phyloP scores from a whole-genome alignment of 1,284 basidiomycete genomes.

The Heliocybe sulcata region DNA sequence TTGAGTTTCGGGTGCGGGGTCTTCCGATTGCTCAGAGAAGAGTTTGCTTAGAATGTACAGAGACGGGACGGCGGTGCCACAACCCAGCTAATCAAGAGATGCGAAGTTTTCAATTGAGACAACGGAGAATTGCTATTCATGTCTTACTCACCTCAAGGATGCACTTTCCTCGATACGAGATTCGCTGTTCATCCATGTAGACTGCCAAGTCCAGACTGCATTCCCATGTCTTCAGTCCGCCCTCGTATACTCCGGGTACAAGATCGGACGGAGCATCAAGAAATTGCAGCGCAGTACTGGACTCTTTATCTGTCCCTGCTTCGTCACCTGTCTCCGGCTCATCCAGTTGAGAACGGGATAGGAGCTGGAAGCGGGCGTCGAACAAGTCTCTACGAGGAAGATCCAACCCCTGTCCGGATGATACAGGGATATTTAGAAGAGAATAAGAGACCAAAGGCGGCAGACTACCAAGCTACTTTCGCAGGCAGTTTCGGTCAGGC shows the following conservation, averaged over 20 bases:
- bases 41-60: constrained; percentile 65
- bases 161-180: constrained; percentile 30
- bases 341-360: constrained; percentile 36
- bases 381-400: constrained; percentile 83
- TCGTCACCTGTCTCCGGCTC: constrained; percentile 17
- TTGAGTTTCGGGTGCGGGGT: constrained; percentile 29
- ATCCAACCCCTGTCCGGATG: constrained; percentile 25
- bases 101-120: constrained; percentile 9
- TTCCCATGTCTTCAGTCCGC: constrained; percentile 98
- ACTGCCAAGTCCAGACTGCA: constrained; percentile 84
- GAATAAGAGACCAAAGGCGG: constrained; percentile 59
- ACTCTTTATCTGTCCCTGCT: constrained; percentile 8
- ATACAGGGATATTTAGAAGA: constrained; percentile 35
- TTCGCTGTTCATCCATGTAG: constrained; percentile 35
- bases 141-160: constrained; percentile 53
- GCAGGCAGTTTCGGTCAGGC: constrained; percentile 8
- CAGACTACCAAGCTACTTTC: constrained; percentile 39
- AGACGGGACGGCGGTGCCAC: constrained; percentile 86
- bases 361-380: constrained; percentile 90
- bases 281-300: constrained; percentile 35
- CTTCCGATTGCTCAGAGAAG: constrained; percentile 29
- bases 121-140: neutral
- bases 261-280: constrained; percentile 85
- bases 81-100: constrained; percentile 31
- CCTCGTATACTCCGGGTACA: constrained; percentile 90